A percentile compares a stretch with the other conserved stretches of the same genome.
Conservation (phyloP, 345 rosid species). For the Hibiscus tridactylites region DNA sequence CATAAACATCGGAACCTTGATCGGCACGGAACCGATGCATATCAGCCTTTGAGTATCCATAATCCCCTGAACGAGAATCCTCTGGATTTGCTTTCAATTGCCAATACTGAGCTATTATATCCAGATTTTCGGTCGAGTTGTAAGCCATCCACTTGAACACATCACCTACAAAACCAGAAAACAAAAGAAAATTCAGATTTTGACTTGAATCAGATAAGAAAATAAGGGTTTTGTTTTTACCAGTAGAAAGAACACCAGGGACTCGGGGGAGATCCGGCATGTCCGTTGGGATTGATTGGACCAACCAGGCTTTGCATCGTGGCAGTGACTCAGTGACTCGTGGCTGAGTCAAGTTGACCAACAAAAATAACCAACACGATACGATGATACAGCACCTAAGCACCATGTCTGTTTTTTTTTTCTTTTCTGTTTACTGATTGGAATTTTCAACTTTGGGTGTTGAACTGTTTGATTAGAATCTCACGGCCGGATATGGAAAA, state of each 20-base stretch:
- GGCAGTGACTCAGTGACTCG: slow-evolving; percentile 20
- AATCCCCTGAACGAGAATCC: slow-evolving; percentile 72
- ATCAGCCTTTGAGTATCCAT: slow-evolving; percentile 52
- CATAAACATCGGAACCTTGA: slow-evolving; percentile 51
- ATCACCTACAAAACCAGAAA: slow-evolving; percentile 36
- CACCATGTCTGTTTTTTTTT: not conserved
- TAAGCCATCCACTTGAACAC: slow-evolving; percentile 76
- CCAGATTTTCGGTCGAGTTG: slow-evolving; percentile 53
- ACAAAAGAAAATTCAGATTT: not conserved
- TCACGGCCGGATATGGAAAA: not conserved
- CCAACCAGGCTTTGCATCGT: slow-evolving; percentile 82
- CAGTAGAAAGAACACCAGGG: slow-evolving; percentile 72
- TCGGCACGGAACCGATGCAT: slow-evolving; percentile 48
- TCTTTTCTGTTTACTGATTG: not conserved
- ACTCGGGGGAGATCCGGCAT: slow-evolving; percentile 66
- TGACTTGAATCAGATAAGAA: not conserved
- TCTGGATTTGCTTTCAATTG: slow-evolving; percentile 52
- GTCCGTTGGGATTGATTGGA: slow-evolving; percentile 87
- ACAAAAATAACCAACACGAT: slow-evolving; percentile 16
- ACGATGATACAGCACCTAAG: not conserved
- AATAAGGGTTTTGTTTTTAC: slow-evolving; percentile 18
- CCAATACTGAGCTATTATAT: slow-evolving; percentile 88
- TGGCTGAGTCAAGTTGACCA: slow-evolving; percentile 19
- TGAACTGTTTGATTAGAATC: not conserved
- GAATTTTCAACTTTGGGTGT: not conserved